Conservation (phyloP, 1,284 basidiomycete genomes). For the Boletus albobrunnescens region DNA sequence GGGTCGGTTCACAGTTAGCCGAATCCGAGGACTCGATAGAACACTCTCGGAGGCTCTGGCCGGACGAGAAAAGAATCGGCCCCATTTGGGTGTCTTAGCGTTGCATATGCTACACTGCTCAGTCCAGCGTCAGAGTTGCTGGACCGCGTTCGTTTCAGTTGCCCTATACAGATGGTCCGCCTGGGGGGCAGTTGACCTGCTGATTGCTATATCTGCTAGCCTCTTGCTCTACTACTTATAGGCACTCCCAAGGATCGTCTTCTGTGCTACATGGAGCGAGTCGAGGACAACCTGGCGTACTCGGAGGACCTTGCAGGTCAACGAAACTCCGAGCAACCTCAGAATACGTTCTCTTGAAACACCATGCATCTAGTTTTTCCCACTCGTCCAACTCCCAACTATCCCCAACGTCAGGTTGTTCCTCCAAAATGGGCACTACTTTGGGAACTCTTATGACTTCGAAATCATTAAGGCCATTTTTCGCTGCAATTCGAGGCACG, state of each 20-base stretch:
- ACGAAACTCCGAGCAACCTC: conserved; percentile 19
- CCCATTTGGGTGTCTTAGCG: too few species aligned
- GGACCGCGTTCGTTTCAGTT: too few species aligned
- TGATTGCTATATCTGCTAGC: neutral
- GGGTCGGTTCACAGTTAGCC: too few species aligned
- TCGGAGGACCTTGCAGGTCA: conserved; percentile 1
- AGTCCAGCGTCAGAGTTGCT: too few species aligned
- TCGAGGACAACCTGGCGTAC: neutral
- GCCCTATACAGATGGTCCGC: too few species aligned
- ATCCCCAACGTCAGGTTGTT: conserved; percentile 3
- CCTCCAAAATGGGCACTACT: conserved; percentile 17
- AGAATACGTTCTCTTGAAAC: conserved; percentile 22
- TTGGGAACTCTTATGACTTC: conserved; percentile 23
- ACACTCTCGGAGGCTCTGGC: too few species aligned
- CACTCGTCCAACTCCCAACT: conserved; percentile 16
- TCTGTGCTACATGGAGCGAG: neutral
- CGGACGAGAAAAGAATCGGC: too few species aligned
- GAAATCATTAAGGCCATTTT: conserved; percentile 15
- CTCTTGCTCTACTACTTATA: conserved; percentile 8
- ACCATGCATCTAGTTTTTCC: conserved; percentile 19
- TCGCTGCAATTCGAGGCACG: conserved; percentile 6
- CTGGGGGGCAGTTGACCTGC: too few species aligned
- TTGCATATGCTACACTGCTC: too few species aligned
- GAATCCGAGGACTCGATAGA: too few species aligned
- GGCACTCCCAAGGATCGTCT: conserved; percentile 20